Percentiles rank a stretch among this genome's conserved stretches.
These are phyloP conservation scores for Cercophora sp. DNA, from an alignment of 495 filamentous ascomycete genomes.

Conservation along the genomic window DNA sequence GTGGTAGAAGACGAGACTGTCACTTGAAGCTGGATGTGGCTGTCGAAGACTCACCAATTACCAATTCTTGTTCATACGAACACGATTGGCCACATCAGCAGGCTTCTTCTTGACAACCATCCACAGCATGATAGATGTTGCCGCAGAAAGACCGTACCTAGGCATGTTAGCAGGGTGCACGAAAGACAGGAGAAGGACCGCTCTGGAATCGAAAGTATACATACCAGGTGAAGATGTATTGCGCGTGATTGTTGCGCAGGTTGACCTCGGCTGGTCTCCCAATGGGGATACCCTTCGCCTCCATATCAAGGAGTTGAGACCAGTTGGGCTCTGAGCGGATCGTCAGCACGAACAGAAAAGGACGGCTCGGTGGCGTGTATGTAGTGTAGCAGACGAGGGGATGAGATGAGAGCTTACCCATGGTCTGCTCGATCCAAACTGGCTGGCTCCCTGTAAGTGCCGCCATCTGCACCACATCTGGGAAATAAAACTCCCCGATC, in stretches of 20 bases:
- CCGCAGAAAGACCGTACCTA: slow-evolving; percentile 84
- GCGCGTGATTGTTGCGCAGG: slow-evolving; percentile 90
- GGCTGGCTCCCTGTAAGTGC: slow-evolving; percentile 73
- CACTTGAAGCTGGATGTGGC: slow-evolving; percentile 19
- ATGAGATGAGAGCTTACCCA: slow-evolving; percentile 55
- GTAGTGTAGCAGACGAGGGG: background rate
- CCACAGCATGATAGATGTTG: slow-evolving; percentile 91
- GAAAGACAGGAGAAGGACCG: background rate
- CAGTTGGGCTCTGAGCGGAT: slow-evolving; percentile 70
- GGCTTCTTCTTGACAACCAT: slow-evolving; percentile 85
- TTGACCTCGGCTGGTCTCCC: slow-evolving; percentile 89
- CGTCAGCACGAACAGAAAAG: no score
- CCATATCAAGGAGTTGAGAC: slow-evolving; percentile 63
- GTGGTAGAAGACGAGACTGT: slow-evolving; percentile 21
- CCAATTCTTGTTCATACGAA: slow-evolving; percentile 81
- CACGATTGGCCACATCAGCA: slow-evolving; percentile 63
- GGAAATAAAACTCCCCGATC: slow-evolving; percentile 85
- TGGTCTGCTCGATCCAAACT: slow-evolving; percentile 95
- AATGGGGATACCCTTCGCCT: slow-evolving; percentile 82
- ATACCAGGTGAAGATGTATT: slow-evolving; percentile 98
- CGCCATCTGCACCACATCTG: slow-evolving; percentile 94
- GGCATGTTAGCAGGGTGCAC: slow-evolving; percentile 7
- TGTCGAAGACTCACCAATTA: no score
- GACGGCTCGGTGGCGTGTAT: no score
- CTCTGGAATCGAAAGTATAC: slow-evolving; percentile 19